Evolutionary conservation across 2,329 filamentous ascomycete species (phyloP).

Genomic region (Elsinoe arachidis): DNA sequence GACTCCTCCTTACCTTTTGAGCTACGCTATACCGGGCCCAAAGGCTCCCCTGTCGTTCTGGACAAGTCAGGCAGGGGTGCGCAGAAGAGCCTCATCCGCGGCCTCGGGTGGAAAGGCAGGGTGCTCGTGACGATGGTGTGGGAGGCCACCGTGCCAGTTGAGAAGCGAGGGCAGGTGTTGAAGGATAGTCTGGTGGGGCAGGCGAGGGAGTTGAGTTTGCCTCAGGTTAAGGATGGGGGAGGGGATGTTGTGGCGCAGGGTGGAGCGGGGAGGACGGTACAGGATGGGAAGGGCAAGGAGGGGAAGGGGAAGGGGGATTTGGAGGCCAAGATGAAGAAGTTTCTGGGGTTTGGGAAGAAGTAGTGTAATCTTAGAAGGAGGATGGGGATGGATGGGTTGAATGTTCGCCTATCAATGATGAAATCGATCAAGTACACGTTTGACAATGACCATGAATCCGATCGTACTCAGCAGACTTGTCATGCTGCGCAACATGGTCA

Average conservation of each 20-base stretch:
- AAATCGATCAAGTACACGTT: background rate
- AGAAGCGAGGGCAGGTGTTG: constrained; percentile 51
- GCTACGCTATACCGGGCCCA: constrained; percentile 55
- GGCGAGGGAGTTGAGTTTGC: constrained; percentile 59
- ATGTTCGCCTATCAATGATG: background rate
- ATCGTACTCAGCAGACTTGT: background rate
- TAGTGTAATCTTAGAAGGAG: constrained; percentile 24
- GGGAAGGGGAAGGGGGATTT: constrained; percentile 26
- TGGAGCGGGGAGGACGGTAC: constrained; percentile 37
- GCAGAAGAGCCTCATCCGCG: constrained; percentile 56
- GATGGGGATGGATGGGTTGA: background rate
- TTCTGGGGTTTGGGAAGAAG: constrained; percentile 65
- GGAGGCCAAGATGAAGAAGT: constrained; percentile 54
- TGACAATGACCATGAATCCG: background rate
- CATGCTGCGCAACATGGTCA: no score
- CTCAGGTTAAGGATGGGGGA: constrained; percentile 39
- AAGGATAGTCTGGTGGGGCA: constrained; percentile 49
- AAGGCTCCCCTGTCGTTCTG: constrained; percentile 38
- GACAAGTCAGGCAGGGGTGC: constrained; percentile 32
- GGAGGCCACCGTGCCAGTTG: constrained; percentile 53
- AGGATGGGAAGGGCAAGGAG: constrained; percentile 38
- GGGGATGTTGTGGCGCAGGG: constrained; percentile 59
- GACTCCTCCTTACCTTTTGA: constrained; percentile 56
- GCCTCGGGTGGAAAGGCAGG: constrained; percentile 60
- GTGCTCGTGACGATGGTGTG: constrained; percentile 71